A percentile compares a stretch with the other conserved stretches of the same genome.
These are phyloP conservation scores for Luzula sylvatica DNA, from an alignment of 176 grass and related monocot genomes.

Conservation along the genomic window DNA sequence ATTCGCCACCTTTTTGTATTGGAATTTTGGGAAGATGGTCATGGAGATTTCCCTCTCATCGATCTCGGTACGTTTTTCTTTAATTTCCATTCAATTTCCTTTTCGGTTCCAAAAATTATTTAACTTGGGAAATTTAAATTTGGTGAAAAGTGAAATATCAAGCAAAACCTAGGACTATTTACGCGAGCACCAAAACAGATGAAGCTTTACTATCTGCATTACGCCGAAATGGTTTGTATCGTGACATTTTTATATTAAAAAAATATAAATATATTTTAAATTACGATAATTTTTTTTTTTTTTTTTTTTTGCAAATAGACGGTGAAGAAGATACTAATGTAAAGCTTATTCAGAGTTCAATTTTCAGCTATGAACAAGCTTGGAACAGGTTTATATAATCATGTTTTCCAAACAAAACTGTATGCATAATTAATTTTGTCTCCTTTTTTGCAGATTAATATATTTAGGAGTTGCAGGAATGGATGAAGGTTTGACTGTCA, in stretches of 20 bases:
- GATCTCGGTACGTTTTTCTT: constrained; percentile 65
- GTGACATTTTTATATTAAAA: constrained; percentile 6
- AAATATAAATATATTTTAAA: constrained; percentile 6
- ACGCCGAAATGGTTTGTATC: constrained; percentile 55
- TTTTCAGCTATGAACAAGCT: constrained; percentile 93
- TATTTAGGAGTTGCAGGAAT: constrained; percentile 72
- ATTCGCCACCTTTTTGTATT: constrained; percentile 74
- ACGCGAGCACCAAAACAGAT: constrained; percentile 88
- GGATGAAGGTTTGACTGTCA: constrained; percentile 37
- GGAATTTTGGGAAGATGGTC: constrained; percentile 83
- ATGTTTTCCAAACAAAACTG: not conserved
- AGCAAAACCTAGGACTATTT: constrained; percentile 70
- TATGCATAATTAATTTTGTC: constrained; percentile 6
- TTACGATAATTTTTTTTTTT: constrained; percentile 19
- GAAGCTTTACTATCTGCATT: constrained; percentile 73
- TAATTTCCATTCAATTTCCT: not conserved
- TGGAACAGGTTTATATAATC: constrained; percentile 66
- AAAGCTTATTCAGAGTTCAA: constrained; percentile 88
- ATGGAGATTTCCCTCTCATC: constrained; percentile 71
- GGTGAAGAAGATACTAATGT: constrained; percentile 42
- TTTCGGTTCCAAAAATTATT: not conserved
- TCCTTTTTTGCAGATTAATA: constrained; percentile 54
- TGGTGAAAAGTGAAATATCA: constrained; percentile 75
- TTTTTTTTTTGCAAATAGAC: constrained; percentile 26
- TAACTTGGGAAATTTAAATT: not conserved